Evolutionary conservation across 1,284 basidiomycete genomes (phyloP).

Genomic region (Agaricales sp.): DNA sequence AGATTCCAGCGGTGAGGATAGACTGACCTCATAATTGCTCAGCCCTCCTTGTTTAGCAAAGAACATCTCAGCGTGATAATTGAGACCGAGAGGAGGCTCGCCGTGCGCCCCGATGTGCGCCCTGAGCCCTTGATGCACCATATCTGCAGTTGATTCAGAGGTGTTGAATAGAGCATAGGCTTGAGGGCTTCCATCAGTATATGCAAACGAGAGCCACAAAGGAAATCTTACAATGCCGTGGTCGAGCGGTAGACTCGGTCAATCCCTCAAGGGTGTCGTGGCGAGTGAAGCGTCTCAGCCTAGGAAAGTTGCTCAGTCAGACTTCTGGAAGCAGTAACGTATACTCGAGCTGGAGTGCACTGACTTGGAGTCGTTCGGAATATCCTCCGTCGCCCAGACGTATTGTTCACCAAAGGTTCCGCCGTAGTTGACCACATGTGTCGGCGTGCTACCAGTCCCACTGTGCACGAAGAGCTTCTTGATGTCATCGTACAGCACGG

Average conservation of each 20-base stretch:
- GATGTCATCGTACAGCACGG: slow-evolving; percentile 59
- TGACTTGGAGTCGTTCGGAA: slow-evolving; percentile 58
- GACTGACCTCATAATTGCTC: slow-evolving; percentile 10
- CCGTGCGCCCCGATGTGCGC: slow-evolving; percentile 67
- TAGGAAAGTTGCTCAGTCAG: slow-evolving; percentile 15
- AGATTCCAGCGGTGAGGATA: not conserved
- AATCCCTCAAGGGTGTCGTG: slow-evolving; percentile 55
- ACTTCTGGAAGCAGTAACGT: not conserved
- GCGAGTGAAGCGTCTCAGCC: slow-evolving; percentile 48
- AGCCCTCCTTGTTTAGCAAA: slow-evolving; percentile 50
- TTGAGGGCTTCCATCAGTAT: slow-evolving; percentile 16
- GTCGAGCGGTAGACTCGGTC: slow-evolving; percentile 50
- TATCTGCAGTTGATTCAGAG: slow-evolving; percentile 52
- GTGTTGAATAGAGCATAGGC: slow-evolving; percentile 61
- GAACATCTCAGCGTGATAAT: slow-evolving; percentile 64
- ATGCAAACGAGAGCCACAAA: not conserved
- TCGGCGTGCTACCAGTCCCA: slow-evolving; percentile 64
- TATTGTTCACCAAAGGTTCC: slow-evolving; percentile 55
- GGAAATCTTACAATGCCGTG: slow-evolving; percentile 35
- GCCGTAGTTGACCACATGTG: slow-evolving; percentile 66
- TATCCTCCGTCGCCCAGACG: slow-evolving; percentile 54
- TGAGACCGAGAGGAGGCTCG: slow-evolving; percentile 62
- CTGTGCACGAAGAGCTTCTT: slow-evolving; percentile 48
- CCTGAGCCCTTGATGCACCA: slow-evolving; percentile 50
- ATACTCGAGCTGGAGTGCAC: slow-evolving; percentile 10